Percentiles rank a stretch among this genome's conserved stretches.
Evolutionary conservation across 331 rosid species (phyloP).

Genomic region (Quercus phellos): DNA sequence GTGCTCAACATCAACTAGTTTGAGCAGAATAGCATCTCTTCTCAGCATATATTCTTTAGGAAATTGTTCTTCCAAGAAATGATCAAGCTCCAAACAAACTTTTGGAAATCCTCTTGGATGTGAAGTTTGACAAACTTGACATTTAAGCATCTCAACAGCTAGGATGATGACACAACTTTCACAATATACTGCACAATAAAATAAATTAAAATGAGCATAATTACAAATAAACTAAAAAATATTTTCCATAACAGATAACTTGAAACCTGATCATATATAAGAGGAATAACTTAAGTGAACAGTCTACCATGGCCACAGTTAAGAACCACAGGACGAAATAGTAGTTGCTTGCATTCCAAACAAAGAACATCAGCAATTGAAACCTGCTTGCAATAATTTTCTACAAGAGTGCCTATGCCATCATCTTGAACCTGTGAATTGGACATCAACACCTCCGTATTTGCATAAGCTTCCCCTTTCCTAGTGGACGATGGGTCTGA

Average conservation of each 20-base stretch:
- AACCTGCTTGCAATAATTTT: slow-evolving; percentile 19
- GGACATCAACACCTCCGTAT: slow-evolving; percentile 16
- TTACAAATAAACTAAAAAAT: slow-evolving; percentile 2
- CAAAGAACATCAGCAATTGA: slow-evolving; percentile 57
- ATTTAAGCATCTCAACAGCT: slow-evolving; percentile 52
- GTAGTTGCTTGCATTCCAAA: slow-evolving; percentile 53
- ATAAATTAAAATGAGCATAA: slow-evolving; percentile 1
- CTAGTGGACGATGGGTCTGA: not conserved
- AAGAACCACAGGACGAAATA: slow-evolving; percentile 64
- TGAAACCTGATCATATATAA: not conserved
- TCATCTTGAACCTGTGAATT: slow-evolving; percentile 19
- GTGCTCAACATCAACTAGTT: slow-evolving; percentile 29
- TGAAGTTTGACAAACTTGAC: slow-evolving; percentile 63
- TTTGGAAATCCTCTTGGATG: slow-evolving; percentile 74
- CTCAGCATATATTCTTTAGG: slow-evolving; percentile 60
- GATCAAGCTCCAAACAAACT: slow-evolving; percentile 66
- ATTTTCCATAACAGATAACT: not conserved
- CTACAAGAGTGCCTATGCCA: slow-evolving; percentile 1
- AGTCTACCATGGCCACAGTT: slow-evolving; percentile 81
- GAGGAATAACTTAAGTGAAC: slow-evolving; percentile 4
- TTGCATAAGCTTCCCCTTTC: slow-evolving; percentile 14
- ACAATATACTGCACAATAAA: slow-evolving; percentile 52
- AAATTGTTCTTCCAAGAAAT: slow-evolving; percentile 61
- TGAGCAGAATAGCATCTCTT: slow-evolving; percentile 39
- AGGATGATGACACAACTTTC: slow-evolving; percentile 48